Evolutionary conservation across 805 yeast species (phyloP).

Genomic region (Candida sphagnicola): DNA sequence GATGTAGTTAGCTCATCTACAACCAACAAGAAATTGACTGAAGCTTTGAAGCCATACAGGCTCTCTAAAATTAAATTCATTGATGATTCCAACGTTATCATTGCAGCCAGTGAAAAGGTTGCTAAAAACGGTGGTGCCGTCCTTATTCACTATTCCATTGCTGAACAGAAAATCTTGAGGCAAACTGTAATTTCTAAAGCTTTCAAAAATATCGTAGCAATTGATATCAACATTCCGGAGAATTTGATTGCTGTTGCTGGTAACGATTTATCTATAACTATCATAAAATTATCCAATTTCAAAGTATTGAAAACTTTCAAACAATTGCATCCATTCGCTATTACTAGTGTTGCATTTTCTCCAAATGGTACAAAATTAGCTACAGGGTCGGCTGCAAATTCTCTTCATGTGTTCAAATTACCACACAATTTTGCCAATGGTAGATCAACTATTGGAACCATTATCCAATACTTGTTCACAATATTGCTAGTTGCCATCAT

Average conservation of each 20-base stretch:
- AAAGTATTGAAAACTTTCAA: conserved; percentile 46
- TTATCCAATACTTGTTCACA: conserved; percentile 32
- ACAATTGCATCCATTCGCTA: conserved; percentile 72
- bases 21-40: conserved; percentile 14
- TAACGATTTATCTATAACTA: conserved; percentile 60
- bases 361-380: conserved; percentile 66
- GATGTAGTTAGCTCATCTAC: conserved; percentile 23
- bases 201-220: conserved; percentile 51
- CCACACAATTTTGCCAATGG: conserved; percentile 48
- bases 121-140: conserved; percentile 41
- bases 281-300: conserved; percentile 53
- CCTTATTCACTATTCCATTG: conserved; percentile 42
- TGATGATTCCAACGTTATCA: conserved; percentile 25
- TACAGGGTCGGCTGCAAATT: conserved; percentile 72
- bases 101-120: conserved; percentile 27
- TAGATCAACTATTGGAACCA: conserved; percentile 31
- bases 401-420: conserved; percentile 58
- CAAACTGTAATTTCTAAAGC: conserved; percentile 41
- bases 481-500: conserved; percentile 26
- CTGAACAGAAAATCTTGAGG: conserved; percentile 38
- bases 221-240: conserved; percentile 40
- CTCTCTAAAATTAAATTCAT: conserved; percentile 44
- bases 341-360: conserved; percentile 68
- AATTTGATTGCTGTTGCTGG: conserved; percentile 55
- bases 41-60: conserved; percentile 19